Conservation (phyloP, 1,284 basidiomycete genomes). For the Schizophyllum amplum region DNA sequence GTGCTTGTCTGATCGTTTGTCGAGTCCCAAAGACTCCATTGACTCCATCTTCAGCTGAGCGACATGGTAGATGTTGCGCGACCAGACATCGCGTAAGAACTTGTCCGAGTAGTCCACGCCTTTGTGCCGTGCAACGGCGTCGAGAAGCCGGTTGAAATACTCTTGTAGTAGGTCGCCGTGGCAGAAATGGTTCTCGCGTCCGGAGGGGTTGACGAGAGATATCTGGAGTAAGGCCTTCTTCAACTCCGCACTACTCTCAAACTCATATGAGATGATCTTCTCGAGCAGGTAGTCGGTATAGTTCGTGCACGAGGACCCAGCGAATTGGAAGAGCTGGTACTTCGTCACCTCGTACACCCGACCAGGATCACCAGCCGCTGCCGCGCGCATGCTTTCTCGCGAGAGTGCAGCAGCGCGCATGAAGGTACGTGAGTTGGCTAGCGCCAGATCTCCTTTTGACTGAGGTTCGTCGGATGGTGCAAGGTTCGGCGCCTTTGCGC, state of each 20-base stretch:
- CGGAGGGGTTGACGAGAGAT: neutral
- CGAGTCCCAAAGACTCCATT: neutral
- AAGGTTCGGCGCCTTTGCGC: neutral
- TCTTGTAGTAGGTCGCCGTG: neutral
- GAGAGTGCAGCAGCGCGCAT: conserved; percentile 11
- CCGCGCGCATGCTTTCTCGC: neutral
- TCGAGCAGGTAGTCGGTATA: conserved; percentile 9
- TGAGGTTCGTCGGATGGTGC: neutral
- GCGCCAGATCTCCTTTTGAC: conserved; percentile 10
- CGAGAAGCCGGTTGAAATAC: too few relatives aligned
- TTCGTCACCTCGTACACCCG: neutral
- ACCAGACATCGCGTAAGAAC: neutral
- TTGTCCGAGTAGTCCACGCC: neutral
- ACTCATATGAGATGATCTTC: conserved; percentile 6
- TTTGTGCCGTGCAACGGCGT: too few relatives aligned
- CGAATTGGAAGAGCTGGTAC: conserved; percentile 8
- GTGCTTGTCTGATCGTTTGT: neutral
- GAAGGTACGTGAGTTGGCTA: conserved; percentile 11
- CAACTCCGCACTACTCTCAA: too few relatives aligned
- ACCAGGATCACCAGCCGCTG: neutral
- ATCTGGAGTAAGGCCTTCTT: too few relatives aligned
- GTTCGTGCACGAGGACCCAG: conserved; percentile 8
- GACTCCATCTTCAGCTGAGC: neutral
- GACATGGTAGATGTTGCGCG: neutral
- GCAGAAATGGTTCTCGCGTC: neutral